Conservation (phyloP, 257 asterid species). For the Paulownia fortunei region DNA sequence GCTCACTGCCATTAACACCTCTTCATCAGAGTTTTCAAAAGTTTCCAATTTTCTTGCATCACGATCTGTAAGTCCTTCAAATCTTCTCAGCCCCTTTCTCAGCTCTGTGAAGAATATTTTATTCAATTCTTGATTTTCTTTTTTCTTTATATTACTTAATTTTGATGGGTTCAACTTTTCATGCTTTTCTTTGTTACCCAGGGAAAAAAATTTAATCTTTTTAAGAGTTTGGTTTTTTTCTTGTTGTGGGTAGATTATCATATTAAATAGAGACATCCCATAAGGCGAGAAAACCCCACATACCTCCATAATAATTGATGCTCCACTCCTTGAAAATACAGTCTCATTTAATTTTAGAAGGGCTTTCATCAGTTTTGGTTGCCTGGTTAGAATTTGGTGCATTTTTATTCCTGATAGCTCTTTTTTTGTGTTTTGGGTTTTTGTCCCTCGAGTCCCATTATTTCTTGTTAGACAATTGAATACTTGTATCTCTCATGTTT, state of each 20-base stretch:
- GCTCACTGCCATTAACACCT: constrained; percentile 19
- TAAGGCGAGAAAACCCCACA: background rate
- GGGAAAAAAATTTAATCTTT: background rate
- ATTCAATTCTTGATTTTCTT: background rate
- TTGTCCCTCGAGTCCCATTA: background rate
- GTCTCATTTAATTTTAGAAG: background rate
- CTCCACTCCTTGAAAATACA: background rate
- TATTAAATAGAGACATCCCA: background rate
- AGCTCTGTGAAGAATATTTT: background rate
- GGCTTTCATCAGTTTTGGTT: constrained; percentile 13
- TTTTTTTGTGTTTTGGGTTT: background rate
- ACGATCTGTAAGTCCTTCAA: constrained; percentile 43
- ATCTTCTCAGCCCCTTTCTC: constrained; percentile 19
- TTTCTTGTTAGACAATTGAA: background rate
- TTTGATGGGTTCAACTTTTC: constrained; percentile 3
- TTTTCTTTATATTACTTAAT: background rate
- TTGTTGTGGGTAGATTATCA: constrained; percentile 5
- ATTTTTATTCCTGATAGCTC: background rate
- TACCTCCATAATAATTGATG: constrained; percentile 5
- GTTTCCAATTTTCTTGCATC: constrained; percentile 24
- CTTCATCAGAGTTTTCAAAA: background rate
- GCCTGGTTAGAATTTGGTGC: constrained; percentile 1
- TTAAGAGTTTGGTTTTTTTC: constrained; percentile 6
- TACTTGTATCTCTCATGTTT: constrained; percentile 9
- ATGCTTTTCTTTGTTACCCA: background rate